These are phyloP conservation scores for Alternaria metachromatica DNA, from an alignment of 2,329 filamentous ascomycete species.

Conservation along the genomic window DNA sequence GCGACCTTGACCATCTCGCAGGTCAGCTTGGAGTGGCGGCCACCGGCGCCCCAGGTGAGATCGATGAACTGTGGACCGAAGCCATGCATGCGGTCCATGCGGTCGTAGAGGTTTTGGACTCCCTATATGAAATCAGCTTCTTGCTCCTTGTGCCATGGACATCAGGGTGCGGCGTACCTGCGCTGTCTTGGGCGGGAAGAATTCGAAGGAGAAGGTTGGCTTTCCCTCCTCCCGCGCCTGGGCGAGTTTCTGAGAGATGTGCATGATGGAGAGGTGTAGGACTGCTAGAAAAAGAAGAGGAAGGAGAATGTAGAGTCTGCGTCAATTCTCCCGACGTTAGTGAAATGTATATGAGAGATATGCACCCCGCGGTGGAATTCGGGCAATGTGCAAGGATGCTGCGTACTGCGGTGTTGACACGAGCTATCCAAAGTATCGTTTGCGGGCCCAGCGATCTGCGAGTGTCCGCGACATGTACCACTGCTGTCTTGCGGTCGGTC, in stretches of 20 bases:
- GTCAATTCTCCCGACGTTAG: constrained; percentile 12
- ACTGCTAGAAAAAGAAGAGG: constrained; percentile 5
- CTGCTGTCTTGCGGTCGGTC: constrained; percentile 8
- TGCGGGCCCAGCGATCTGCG: constrained; percentile 58
- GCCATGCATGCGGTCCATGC: constrained; percentile 98
- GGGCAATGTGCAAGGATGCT: constrained; percentile 30
- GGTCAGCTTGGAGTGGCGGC: constrained; percentile 87
- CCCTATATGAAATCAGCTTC: constrained; percentile 56
- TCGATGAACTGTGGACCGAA: constrained; percentile 96
- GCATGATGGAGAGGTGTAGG: constrained; percentile 68
- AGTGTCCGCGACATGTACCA: constrained; percentile 62
- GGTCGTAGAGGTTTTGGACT: constrained; percentile 98
- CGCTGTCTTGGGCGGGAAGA: constrained; percentile 97
- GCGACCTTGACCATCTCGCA: constrained; percentile 98
- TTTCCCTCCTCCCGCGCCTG: constrained; percentile 79
- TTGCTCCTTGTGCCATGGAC: background rate
- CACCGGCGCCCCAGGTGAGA: constrained; percentile 97
- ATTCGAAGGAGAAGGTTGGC: constrained; percentile 97
- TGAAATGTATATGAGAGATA: constrained; percentile 4
- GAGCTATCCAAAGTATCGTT: constrained; percentile 54
- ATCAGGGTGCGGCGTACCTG: constrained; percentile 56
- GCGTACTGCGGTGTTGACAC: constrained; percentile 19
- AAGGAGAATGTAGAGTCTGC: background rate
- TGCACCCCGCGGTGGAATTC: constrained; percentile 28
- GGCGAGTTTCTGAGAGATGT: constrained; percentile 89